These are phyloP conservation scores for Epichloe gansuensis DNA, from an alignment of 2,329 filamentous ascomycete species.

Conservation along the genomic window DNA sequence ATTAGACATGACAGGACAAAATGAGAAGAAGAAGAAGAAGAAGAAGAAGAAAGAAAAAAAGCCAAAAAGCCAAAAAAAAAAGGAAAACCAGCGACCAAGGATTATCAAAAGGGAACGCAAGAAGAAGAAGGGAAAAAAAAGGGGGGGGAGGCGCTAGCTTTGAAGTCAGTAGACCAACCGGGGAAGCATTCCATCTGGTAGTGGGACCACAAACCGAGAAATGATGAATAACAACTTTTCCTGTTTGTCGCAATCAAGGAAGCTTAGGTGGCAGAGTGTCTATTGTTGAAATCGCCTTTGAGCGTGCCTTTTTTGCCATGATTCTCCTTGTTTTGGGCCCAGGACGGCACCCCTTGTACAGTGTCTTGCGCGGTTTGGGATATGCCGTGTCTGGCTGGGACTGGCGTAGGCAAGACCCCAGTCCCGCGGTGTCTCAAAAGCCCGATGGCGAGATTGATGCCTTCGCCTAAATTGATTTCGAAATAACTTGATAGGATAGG, in stretches of 20 bases:
- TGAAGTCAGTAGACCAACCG: not conserved
- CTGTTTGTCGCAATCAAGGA: not conserved
- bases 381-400: not conserved
- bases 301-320: not conserved
- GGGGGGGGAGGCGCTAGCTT: not conserved
- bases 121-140: not conserved
- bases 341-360: not conserved
- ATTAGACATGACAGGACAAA: not conserved
- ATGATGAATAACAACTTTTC: not conserved
- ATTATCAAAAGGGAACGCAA: not conserved
- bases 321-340: not conserved
- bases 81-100: not conserved
- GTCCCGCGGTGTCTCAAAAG: not conserved
- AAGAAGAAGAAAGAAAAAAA: not conserved
- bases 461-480: not conserved
- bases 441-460: not conserved
- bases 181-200: conserved; percentile 1
- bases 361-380: not conserved
- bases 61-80: not conserved
- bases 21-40: not conserved
- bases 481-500: not conserved
- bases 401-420: not conserved
- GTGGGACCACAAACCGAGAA: conserved; percentile 2
- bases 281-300: not conserved
- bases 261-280: not conserved